Percentiles rank a stretch among this genome's conserved stretches.
Conservation (phyloP, 371 early-diverging fungal species). For the Mucor sp. region DNA sequence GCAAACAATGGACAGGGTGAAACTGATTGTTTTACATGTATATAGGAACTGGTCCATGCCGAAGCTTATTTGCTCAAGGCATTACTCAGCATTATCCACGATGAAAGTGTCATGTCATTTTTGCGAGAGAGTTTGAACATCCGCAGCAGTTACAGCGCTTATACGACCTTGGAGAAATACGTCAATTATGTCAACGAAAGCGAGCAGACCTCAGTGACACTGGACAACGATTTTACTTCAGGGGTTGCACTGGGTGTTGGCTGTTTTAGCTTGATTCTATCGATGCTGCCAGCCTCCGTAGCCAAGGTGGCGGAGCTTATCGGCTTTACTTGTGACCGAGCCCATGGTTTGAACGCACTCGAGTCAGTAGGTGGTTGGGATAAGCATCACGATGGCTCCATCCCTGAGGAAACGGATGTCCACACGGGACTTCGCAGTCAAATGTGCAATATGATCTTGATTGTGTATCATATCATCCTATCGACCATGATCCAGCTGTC, state of each 20-base stretch:
- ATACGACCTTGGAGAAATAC: conserved; percentile 59
- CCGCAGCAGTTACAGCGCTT: conserved; percentile 64
- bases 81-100: conserved; percentile 64
- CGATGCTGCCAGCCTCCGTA: conserved; percentile 52
- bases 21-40: background rate
- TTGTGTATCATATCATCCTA: conserved; percentile 70
- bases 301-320: conserved; percentile 65
- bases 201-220: conserved; percentile 10
- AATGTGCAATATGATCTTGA: conserved; percentile 65
- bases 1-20: background rate
- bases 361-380: conserved; percentile 58
- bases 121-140: conserved; percentile 77
- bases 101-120: conserved; percentile 72
- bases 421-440: conserved; percentile 41
- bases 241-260: conserved; percentile 76
- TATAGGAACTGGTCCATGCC: conserved; percentile 69
- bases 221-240: conserved; percentile 75
- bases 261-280: conserved; percentile 50
- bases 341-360: conserved; percentile 64
- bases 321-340: conserved; percentile 72
- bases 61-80: conserved; percentile 73
- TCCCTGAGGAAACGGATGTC: background rate
- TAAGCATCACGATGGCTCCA: background rate
- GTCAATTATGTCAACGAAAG: conserved; percentile 37
- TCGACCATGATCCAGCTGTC: conserved; percentile 59